Base-by-base conservation (phyloP, 441 rosid species). In the Bruguiera hainesii region DNA sequence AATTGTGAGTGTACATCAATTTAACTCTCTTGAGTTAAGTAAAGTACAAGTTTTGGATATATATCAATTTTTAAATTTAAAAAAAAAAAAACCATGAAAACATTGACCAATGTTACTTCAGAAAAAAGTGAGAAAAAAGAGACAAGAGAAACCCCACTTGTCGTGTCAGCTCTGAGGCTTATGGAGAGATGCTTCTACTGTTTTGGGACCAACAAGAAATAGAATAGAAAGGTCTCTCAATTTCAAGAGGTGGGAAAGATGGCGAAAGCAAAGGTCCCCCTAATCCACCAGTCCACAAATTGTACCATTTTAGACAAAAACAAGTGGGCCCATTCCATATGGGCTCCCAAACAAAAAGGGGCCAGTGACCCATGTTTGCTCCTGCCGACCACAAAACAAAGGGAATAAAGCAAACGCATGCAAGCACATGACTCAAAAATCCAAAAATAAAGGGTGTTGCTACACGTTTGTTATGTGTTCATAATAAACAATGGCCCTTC, bases 311-410 rank as follows among this genome's bases (percentile, higher is more conserved):
- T 21, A 65, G 81, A 81, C 80, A 75, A 75, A 75, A 69, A 69
- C 76, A 69, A 23, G 77, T 69, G 77, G 76, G 76, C 35, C 46
- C 79, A 70, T 23, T 18, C 48, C 50, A 61, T 21, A 39, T 52
- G 75, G 73, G 75, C 59, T 48, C 49, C 56, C 57, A 19, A 29
- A 28, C 61, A 6, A 52, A 63, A 55, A 75, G 57, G 61, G 50
- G 57, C 13, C 6, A n/a, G 46, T 9, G 60, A 58, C 63, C 66
- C 78, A 75, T 50, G 72, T 71, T 66, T 64, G 33, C 48, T 78
- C 68, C 70, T 20, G 29, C 78, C 80, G 78, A 71, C 84, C 79
- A 60, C 18, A 62, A 78, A 73, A 68, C 82, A 71, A 70, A 70
- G 39, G 78, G 73, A 76, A 57, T 72, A 76, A 80, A 80, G 81